Evolutionary conservation across 257 asterid species (phyloP).

Genomic region (Dorcoceras hygrometricum): DNA sequence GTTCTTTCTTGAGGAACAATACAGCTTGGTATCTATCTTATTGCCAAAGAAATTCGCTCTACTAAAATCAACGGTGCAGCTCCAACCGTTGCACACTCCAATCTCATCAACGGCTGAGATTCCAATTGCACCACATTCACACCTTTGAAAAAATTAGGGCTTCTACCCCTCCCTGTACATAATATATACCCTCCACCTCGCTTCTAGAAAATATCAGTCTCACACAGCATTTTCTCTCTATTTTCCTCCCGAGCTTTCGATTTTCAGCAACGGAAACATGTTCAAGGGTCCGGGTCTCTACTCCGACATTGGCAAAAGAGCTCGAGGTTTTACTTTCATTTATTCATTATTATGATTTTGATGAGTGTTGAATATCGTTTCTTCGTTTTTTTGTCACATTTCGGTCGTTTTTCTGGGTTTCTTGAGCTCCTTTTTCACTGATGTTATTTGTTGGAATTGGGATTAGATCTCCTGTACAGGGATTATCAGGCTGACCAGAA

Average conservation of each 20-base stretch:
- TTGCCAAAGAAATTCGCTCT: constrained; percentile 25
- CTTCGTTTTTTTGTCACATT: neutral
- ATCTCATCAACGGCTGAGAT: constrained; percentile 31
- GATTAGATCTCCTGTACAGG: constrained; percentile 68
- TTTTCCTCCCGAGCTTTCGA: constrained; percentile 20
- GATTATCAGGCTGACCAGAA: constrained; percentile 89
- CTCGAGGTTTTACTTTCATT: constrained; percentile 51
- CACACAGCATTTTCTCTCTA: constrained; percentile 11
- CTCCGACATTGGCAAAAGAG: constrained; percentile 79
- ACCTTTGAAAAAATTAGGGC: constrained; percentile 53
- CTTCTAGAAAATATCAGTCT: constrained; percentile 14
- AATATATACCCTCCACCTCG: constrained; percentile 15
- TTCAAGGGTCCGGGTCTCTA: constrained; percentile 93
- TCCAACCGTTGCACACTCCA: constrained; percentile 8
- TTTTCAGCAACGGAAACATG: constrained; percentile 42
- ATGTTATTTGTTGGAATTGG: constrained; percentile 13
- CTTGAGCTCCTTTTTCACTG: neutral
- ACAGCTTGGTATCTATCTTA: constrained; percentile 21
- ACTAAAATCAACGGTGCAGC: constrained; percentile 39
- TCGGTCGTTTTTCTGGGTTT: neutral
- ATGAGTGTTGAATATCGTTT: neutral
- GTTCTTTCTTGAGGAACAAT: constrained; percentile 36
- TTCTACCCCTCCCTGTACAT: constrained; percentile 12
- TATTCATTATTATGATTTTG: neutral
- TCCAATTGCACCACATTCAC: constrained; percentile 14